Percentiles rank a stretch among this genome's conserved stretches.
These are phyloP conservation scores for Iberis pinnata DNA, from an alignment of 345 rosid species.

Conservation along the genomic window DNA sequence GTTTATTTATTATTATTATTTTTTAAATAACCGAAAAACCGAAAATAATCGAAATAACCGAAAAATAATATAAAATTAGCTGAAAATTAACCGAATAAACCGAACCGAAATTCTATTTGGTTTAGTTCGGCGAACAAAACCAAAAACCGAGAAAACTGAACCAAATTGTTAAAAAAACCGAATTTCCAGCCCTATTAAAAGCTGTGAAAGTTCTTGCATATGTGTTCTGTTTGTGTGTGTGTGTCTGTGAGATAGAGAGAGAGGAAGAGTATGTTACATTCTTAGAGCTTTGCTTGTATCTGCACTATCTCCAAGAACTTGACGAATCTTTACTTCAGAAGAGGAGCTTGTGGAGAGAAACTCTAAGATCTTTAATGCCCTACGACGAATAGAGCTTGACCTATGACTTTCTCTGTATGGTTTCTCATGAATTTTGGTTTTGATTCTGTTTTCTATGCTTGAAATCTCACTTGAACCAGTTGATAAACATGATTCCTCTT, in stretches of 20 bases:
- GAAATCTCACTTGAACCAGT: conserved; percentile 45
- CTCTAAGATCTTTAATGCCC: conserved; percentile 57
- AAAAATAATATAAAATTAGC: no score
- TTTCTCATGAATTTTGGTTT: neutral
- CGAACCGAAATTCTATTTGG: no score
- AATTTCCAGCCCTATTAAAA: no score
- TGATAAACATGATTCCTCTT: conserved; percentile 45
- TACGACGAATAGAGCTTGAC: conserved; percentile 38
- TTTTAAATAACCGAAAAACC: no score
- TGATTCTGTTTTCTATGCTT: conserved; percentile 31
- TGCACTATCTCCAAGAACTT: conserved; percentile 71
- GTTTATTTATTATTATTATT: no score
- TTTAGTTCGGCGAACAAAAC: no score
- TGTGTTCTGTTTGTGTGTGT: conserved; percentile 2
- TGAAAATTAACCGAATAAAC: no score
- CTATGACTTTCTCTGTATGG: conserved; percentile 13
- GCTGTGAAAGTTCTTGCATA: neutral
- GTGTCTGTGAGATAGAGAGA: neutral
- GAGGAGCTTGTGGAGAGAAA: conserved; percentile 49
- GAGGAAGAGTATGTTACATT: conserved; percentile 35
- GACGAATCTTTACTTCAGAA: conserved; percentile 66
- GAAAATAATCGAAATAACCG: no score
- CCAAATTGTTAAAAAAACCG: no score
- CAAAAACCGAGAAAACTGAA: no score
- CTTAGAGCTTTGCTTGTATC: conserved; percentile 89